phyloP scores from a whole-genome alignment of 768 basidiomycete species.

The Termitomyces sp. region DNA sequence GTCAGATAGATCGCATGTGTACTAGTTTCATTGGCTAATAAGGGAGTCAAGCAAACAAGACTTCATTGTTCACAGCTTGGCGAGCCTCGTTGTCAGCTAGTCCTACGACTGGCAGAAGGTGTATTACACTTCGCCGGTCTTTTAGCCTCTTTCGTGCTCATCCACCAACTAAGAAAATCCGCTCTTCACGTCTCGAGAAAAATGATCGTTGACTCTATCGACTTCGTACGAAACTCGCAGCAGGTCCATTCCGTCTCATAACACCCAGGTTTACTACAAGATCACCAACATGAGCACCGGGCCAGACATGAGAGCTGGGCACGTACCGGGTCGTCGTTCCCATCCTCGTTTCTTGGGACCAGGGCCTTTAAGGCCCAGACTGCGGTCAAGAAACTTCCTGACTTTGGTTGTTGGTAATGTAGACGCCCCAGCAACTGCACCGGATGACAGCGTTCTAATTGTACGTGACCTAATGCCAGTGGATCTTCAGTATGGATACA shows the following conservation, averaged over 20 bases:
- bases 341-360: constrained; percentile 43
- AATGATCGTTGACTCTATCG: constrained; percentile 8
- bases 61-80: background rate
- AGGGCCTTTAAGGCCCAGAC: constrained; percentile 43
- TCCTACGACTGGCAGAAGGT: background rate
- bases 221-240: constrained; percentile 48
- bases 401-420: constrained; percentile 47
- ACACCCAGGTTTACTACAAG: constrained; percentile 52
- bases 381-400: constrained; percentile 50
- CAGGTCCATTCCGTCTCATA: constrained; percentile 50
- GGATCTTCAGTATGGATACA: background rate
- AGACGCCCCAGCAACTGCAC: constrained; percentile 33
- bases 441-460: constrained; percentile 41
- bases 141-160: background rate
- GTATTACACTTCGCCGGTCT: too few relatives aligned
- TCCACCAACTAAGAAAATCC: background rate
- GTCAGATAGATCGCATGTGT: background rate
- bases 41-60: background rate
- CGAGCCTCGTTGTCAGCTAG: background rate
- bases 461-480: constrained; percentile 43
- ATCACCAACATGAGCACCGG: background rate
- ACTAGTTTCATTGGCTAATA: background rate
- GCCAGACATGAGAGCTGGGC: background rate
- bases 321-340: constrained; percentile 58
- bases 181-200: too few relatives aligned